A percentile compares a stretch with the other conserved stretches of the same genome.
Evolutionary conservation across 164 flowering plant species (phyloP).

Genomic region (Vitis labrusca): DNA sequence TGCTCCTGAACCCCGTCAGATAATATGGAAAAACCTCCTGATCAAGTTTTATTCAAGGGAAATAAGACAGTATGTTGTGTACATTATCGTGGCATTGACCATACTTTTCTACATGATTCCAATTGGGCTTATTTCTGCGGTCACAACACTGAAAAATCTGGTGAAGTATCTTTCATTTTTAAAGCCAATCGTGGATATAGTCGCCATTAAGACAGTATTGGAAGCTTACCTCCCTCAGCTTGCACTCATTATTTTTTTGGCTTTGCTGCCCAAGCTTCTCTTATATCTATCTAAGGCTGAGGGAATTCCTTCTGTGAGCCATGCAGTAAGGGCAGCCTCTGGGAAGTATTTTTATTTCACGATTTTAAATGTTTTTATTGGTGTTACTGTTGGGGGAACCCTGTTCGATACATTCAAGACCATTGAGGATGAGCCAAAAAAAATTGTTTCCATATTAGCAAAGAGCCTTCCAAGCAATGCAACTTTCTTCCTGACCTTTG

Average conservation of each 20-base stretch:
- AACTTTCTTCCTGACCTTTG: slow-evolving; percentile 89
- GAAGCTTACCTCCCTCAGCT: slow-evolving; percentile 93
- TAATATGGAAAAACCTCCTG: slow-evolving; percentile 71
- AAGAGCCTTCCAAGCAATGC: slow-evolving; percentile 71
- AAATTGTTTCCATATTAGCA: slow-evolving; percentile 43
- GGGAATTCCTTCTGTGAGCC: slow-evolving; percentile 82
- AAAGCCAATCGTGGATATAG: slow-evolving; percentile 53
- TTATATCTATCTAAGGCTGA: slow-evolving; percentile 75
- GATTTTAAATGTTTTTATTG: slow-evolving; percentile 85
- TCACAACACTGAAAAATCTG: slow-evolving; percentile 77
- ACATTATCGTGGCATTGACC: slow-evolving; percentile 61
- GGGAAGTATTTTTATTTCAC: slow-evolving; percentile 92
- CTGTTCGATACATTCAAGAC: slow-evolving; percentile 55
- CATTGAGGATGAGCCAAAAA: slow-evolving; percentile 49
- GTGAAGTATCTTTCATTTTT: slow-evolving; percentile 69
- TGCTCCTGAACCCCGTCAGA: slow-evolving; percentile 82
- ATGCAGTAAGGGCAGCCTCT: slow-evolving; percentile 79
- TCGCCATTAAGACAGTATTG: slow-evolving; percentile 60
- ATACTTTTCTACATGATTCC: slow-evolving; percentile 89
- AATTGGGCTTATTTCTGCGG: slow-evolving; percentile 72
- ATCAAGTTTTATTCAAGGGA: slow-evolving; percentile 59
- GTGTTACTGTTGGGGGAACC: slow-evolving; percentile 80
- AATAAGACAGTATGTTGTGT: slow-evolving; percentile 61
- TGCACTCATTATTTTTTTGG: slow-evolving; percentile 77
- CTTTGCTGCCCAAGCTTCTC: slow-evolving; percentile 76